Base-by-base conservation (phyloP, 2,329 filamentous ascomycete genomes). In the Nemania sp. region DNA sequence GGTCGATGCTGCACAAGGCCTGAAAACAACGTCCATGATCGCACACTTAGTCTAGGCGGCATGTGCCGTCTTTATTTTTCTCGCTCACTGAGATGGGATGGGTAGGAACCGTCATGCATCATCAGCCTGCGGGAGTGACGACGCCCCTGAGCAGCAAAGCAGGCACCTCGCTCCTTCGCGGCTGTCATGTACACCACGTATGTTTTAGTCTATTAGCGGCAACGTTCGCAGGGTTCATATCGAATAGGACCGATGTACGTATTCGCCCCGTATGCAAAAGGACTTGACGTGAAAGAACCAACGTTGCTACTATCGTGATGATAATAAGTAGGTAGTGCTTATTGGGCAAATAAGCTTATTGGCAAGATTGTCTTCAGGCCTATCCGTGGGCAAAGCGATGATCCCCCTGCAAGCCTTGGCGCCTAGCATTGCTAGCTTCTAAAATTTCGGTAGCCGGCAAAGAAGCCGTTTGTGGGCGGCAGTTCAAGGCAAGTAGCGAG, bases 51-150 rank as follows among this genome's bases (percentile, higher is more conserved):
- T 45, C 15, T 45, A 45, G 26, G 32, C 62, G 62, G 66, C 29
- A 55, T 18, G 45, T 51, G 56, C 62, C 62, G 45, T 56, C 29
- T 20, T 52, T 26, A 22, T 22, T 29, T 15, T 41, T 41, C 15
- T 35, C 35, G 49, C 52, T 62, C 38, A 22, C 45, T 45, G 3
- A 20, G 41, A 47, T 66, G 52, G 32, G 43, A 53, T 58, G 57
- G 47, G 32, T 43, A 62, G 54, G 63, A 66, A 52, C 66, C 62
- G 66, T 58, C 29, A 65, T 68, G 66, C 66, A 64, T 58, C 61
- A 51, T 32, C 35, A 43, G 57, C 56, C 55, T 62, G 53, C 58
- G 66, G 63, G 57, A 66, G 62, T 62, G 63, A 59, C 54, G 43
- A 66, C 27, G 66, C 54, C 66, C 66, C 54, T 62, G 63, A 62